Evolutionary conservation across 441 rosid species (phyloP).

Genomic region (Arabidopsis lyrata): DNA sequence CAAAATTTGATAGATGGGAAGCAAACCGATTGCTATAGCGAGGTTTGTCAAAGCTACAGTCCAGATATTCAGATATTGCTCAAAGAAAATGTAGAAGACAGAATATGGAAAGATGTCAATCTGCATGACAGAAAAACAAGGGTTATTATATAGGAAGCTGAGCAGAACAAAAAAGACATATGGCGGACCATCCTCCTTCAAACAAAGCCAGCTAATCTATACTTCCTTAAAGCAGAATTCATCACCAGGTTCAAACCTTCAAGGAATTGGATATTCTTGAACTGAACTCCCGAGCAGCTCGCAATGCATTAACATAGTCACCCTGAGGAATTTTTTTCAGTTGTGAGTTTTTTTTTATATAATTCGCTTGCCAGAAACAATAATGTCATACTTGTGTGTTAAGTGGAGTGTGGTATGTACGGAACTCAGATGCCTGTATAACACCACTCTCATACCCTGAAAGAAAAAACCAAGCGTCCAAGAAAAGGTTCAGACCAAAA

Average conservation of each 20-base stretch:
- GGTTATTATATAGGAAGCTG: slow-evolving; percentile 20
- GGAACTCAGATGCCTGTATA: slow-evolving; percentile 74
- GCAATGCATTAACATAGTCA: slow-evolving; percentile 71
- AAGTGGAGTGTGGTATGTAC: slow-evolving; percentile 80
- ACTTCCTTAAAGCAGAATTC: slow-evolving; percentile 15
- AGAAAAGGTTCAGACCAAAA: slow-evolving; percentile 27
- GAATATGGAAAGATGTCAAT: slow-evolving; percentile 77
- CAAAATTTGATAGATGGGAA: slow-evolving; percentile 34
- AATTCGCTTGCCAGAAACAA: slow-evolving; percentile 28
- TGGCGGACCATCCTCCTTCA: slow-evolving; percentile 25
- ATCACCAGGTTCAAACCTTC: slow-evolving; percentile 52
- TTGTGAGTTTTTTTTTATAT: slow-evolving; percentile 7
- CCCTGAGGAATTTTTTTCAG: slow-evolving; percentile 52
- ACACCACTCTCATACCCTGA: slow-evolving; percentile 72
- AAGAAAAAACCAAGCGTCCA: slow-evolving; percentile 35
- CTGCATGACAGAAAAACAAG: slow-evolving; percentile 46
- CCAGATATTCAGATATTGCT: slow-evolving; percentile 83
- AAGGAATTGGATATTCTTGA: slow-evolving; percentile 64
- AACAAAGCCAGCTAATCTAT: slow-evolving; percentile 32
- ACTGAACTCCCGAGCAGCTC: slow-evolving; percentile 80
- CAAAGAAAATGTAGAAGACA: slow-evolving; percentile 82
- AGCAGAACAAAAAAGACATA: slow-evolving; percentile 29
- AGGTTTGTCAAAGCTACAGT: slow-evolving; percentile 64
- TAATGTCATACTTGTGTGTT: slow-evolving; percentile 63
- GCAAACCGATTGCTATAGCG: slow-evolving; percentile 69